Conservation (phyloP, 768 basidiomycete species). For the Leucocoprinus leucothites region DNA sequence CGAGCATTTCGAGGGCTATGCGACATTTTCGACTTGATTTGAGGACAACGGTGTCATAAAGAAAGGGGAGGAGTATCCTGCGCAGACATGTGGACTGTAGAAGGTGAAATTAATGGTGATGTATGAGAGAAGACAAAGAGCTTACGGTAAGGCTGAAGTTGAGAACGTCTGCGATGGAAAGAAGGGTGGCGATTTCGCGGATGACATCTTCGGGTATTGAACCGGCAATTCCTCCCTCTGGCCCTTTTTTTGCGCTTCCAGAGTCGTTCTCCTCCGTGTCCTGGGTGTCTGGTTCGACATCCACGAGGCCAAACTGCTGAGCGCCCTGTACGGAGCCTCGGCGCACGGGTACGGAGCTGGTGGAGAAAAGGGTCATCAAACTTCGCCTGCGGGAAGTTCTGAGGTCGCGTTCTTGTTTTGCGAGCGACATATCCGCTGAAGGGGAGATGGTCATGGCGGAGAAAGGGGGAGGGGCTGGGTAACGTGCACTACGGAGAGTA, state of each 20-base stretch:
- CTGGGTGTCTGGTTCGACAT: slow-evolving; percentile 9
- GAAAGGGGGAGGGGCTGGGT: background rate
- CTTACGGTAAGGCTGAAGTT: slow-evolving; percentile 40
- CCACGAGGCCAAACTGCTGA: slow-evolving; percentile 17
- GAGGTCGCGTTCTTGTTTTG: background rate
- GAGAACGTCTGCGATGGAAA: slow-evolving; percentile 36
- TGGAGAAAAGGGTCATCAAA: slow-evolving; percentile 28
- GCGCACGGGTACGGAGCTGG: slow-evolving; percentile 27
- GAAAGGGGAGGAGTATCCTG: slow-evolving; percentile 31
- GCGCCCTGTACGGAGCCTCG: slow-evolving; percentile 23
- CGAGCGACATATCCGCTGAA: background rate
- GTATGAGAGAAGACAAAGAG: slow-evolving; percentile 8
- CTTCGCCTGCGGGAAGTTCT: slow-evolving; percentile 24
- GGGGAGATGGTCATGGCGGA: slow-evolving; percentile 2
- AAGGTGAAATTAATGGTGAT: slow-evolving; percentile 4
- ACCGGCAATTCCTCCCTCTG: slow-evolving; percentile 16
- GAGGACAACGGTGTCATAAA: slow-evolving; percentile 43
- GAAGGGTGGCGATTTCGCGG: slow-evolving; percentile 32
- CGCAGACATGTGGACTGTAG: slow-evolving; percentile 29
- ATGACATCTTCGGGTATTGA: slow-evolving; percentile 38
- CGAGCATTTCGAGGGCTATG: slow-evolving; percentile 34
- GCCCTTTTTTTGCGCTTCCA: background rate
- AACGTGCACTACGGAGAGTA: slow-evolving; percentile 10
- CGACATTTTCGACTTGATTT: slow-evolving; percentile 40
- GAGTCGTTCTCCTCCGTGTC: background rate